Evolutionary conservation across 208 protist genomes (phyloP), one percentile per base, ranked within the genome.

Genomic region (Trypanosoma caninum): DNA sequence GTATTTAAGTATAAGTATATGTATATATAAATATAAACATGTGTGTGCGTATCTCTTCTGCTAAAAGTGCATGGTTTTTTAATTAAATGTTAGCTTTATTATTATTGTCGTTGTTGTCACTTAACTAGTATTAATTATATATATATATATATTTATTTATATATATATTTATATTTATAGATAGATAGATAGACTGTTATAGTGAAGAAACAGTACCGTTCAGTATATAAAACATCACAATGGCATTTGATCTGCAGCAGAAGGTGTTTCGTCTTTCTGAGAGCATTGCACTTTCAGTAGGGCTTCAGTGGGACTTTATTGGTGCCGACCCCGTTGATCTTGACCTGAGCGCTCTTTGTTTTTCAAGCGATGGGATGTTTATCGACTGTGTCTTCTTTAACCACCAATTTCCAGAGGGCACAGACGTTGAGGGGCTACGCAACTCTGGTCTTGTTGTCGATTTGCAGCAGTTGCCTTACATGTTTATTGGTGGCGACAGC

Each of bases 311-410:
- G 83, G 74, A 86, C 59, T 95, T 89, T 34, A 65, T 92, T 14
- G 84, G 89, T 31, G 67, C 66, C 18, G 80, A 84, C 16, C 85
- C 84, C 8, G 69, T 92, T 2, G 84, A 95, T 42, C 72, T 93
- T 14, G 84, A 95, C 67, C 74, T 91, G 44, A 89, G 77, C 56
- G 83, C 82, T 16, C 85, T 95, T 2, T 84, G 71, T 67, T 90
- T 92, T 68, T 81, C 77, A 38, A 76, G 71, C 33, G 78, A 85
- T 31, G 89, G 84, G n/a, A 73, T 82, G 45, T 76, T 86, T 37
- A 63, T 91, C 22, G 85, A 92, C 27, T 79, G 81, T 14, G 75
- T 93, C 55, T 93, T 89, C 59, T 95, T 93, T 59, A 92, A 92
- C 56, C 82, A 94, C 59, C 80, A 86, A 23, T 80, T 90, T 54